Evolutionary conservation across 805 yeast species (phyloP), one percentile per base, ranked within the genome.

Genomic region (Zygosaccharomyces siamensis): DNA sequence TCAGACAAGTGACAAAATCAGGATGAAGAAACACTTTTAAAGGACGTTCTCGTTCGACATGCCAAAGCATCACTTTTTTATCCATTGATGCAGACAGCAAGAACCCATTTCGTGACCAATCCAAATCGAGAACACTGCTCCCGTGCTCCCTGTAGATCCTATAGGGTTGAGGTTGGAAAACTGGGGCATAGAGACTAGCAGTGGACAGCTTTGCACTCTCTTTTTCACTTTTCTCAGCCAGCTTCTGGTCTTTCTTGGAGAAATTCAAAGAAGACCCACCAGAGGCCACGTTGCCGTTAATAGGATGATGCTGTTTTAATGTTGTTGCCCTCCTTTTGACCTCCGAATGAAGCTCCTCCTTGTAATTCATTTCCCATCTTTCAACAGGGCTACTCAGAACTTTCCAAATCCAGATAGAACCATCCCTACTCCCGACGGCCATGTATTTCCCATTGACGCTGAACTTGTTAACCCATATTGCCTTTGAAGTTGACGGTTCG

Each of bases 51-150:
- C 90, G 74, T 35, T 86, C 87, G 10, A 84, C 77, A 64, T 90
- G 95, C 97, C 97, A 90, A 41, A 90, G 69, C 54, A 79, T 78
- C 2, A 82, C 95, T 0, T 95, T 84, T 53, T 79, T 77, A 67
- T 90, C 98, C 84, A 86, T 85, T 1, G 95, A 85, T 3, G 93
- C 83, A 0, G 93, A 75, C 1, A 89, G 63, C 27, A 92, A 63
- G 57, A 90, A 90, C 62, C 84, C 84, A 67, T 89, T 89, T 57
- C 83, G 84, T 45, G 95, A 84, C 97, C 97, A 90, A 58, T 86
- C 87, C 30, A 90, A 61, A 8, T 86, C 79, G n/a, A 88, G 64
- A 12, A 92, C 75, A 50, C 88, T 85, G 40, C 77, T 78, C 0
- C 77, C 66, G 65, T 92, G 97, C 14, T 86, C 93, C 37, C 63